These are phyloP conservation scores for Fistulifera pelliculosa DNA, from an alignment of 108 stramenopile genomes.

Conservation along the genomic window DNA sequence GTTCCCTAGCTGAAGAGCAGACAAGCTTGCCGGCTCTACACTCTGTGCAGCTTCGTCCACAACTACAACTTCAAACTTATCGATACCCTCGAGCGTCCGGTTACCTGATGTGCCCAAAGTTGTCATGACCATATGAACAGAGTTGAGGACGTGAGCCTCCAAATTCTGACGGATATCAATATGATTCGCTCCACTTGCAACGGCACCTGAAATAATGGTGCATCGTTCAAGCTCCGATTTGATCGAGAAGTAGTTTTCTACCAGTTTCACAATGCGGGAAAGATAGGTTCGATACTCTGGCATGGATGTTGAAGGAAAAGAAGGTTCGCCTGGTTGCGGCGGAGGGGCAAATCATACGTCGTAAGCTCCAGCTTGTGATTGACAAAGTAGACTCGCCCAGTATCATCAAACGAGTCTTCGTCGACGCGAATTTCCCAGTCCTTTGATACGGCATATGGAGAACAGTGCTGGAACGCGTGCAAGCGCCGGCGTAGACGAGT, in stretches of 20 bases:
- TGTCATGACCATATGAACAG: slow-evolving; percentile 91
- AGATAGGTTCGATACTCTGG: slow-evolving; percentile 72
- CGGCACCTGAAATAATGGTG: slow-evolving; percentile 35
- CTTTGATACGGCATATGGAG: slow-evolving; percentile 58
- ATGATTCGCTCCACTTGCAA: slow-evolving; percentile 28
- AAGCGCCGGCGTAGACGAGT: slow-evolving; percentile 44
- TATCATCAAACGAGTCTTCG: slow-evolving; percentile 44
- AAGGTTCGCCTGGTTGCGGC: slow-evolving; percentile 62
- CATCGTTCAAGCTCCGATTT: slow-evolving; percentile 57
- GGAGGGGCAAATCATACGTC: slow-evolving; percentile 76
- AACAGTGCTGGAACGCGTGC: slow-evolving; percentile 56
- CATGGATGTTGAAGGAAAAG: slow-evolving; percentile 52
- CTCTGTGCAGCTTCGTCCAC: slow-evolving; percentile 98
- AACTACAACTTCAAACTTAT: slow-evolving; percentile 93
- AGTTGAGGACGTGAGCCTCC: slow-evolving; percentile 78
- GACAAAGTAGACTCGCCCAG: slow-evolving; percentile 64
- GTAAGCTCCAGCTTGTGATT: slow-evolving; percentile 77
- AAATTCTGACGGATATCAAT: slow-evolving; percentile 46
- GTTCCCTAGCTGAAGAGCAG: slow-evolving; percentile 85
- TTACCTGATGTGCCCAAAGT: slow-evolving; percentile 92
- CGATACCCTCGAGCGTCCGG: slow-evolving; percentile 63
- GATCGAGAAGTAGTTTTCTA: slow-evolving; percentile 63
- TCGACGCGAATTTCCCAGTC: slow-evolving; percentile 92
- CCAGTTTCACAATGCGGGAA: slow-evolving; percentile 57
- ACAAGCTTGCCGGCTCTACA: slow-evolving; percentile 90